Conservation (phyloP, 1,284 basidiomycete species). For the Melanopsichium pennsylvanicum region DNA sequence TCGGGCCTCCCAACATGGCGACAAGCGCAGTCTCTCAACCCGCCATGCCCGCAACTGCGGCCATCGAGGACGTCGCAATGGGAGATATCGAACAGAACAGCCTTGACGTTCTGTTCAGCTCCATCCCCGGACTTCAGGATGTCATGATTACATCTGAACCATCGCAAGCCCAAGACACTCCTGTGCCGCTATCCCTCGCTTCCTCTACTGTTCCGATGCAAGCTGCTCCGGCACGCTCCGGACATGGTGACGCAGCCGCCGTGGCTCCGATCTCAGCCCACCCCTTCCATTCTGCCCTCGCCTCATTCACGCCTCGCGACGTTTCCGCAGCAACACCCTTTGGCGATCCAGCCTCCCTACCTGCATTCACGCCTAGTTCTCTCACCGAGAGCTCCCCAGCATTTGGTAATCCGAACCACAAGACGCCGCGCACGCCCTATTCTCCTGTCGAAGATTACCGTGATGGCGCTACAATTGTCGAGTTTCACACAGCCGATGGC, state of each 20-base stretch:
- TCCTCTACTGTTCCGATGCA: neutral
- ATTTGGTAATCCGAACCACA: constrained; percentile 41
- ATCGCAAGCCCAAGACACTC: constrained; percentile 3
- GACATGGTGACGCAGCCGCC: neutral
- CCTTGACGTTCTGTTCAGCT: constrained; percentile 34
- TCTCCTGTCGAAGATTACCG: constrained; percentile 53
- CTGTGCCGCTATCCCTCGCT: neutral
- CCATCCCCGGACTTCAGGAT: constrained; percentile 34
- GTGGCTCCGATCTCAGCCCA: constrained; percentile 12
- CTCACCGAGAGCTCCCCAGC: constrained; percentile 57
- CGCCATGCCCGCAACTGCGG: neutral
- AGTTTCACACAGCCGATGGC: constrained; percentile 11
- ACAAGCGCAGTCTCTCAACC: neutral
- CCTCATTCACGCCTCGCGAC: constrained; percentile 32
- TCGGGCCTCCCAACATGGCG: too few relatives aligned
- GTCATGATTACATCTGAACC: constrained; percentile 13
- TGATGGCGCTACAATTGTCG: constrained; percentile 36
- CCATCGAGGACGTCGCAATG: constrained; percentile 28
- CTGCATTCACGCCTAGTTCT: constrained; percentile 58
- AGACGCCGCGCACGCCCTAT: constrained; percentile 56
- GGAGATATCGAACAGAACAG: constrained; percentile 24
- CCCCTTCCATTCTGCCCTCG: constrained; percentile 12
- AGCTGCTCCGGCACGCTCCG: neutral
- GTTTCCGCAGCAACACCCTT: constrained; percentile 20
- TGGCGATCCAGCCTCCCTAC: constrained; percentile 56